Percentiles rank a stretch among this genome's conserved stretches.
These are phyloP conservation scores for Pythium graminicola DNA, from an alignment of 352 stramenopile species.

Conservation along the genomic window DNA sequence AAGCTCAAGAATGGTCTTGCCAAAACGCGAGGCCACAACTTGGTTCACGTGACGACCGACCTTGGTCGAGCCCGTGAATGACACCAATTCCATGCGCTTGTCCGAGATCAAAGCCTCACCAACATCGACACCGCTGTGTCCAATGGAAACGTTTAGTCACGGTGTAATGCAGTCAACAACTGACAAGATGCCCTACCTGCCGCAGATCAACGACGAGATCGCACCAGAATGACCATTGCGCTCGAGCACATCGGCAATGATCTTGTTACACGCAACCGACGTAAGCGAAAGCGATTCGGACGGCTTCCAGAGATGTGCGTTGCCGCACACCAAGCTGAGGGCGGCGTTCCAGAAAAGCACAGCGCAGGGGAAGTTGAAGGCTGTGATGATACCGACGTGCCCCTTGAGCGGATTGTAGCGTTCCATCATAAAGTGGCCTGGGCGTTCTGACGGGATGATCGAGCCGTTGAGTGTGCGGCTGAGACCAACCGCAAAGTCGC, in stretches of 20 bases:
- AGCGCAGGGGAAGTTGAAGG: slow-evolving; percentile 92
- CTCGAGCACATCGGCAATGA: slow-evolving; percentile 85
- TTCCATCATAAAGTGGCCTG: slow-evolving; percentile 92
- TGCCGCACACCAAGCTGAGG: slow-evolving; percentile 86
- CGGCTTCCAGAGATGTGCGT: slow-evolving; percentile 91
- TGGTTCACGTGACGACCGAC: slow-evolving; percentile 84
- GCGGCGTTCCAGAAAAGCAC: slow-evolving; percentile 90
- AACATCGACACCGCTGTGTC: slow-evolving; percentile 55
- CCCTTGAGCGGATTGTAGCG: slow-evolving; percentile 91
- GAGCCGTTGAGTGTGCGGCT: slow-evolving; percentile 84
- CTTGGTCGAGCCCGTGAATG: slow-evolving; percentile 88
- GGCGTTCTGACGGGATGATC: slow-evolving; percentile 87
- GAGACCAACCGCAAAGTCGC: slow-evolving; percentile 90
- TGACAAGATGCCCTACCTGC: slow-evolving; percentile 23
- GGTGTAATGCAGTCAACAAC: neutral
- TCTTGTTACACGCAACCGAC: slow-evolving; percentile 88
- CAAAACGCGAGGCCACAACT: slow-evolving; percentile 84
- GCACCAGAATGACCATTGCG: slow-evolving; percentile 76
- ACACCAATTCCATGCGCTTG: slow-evolving; percentile 85
- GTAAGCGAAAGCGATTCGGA: slow-evolving; percentile 86
- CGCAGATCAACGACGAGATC: slow-evolving; percentile 82
- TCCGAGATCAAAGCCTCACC: slow-evolving; percentile 83
- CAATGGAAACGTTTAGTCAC: neutral
- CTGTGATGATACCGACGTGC: slow-evolving; percentile 90
- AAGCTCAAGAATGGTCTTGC: slow-evolving; percentile 89